These are phyloP conservation scores for Termitomyces sp. DNA, from an alignment of 768 basidiomycete species.

Conservation along the genomic window DNA sequence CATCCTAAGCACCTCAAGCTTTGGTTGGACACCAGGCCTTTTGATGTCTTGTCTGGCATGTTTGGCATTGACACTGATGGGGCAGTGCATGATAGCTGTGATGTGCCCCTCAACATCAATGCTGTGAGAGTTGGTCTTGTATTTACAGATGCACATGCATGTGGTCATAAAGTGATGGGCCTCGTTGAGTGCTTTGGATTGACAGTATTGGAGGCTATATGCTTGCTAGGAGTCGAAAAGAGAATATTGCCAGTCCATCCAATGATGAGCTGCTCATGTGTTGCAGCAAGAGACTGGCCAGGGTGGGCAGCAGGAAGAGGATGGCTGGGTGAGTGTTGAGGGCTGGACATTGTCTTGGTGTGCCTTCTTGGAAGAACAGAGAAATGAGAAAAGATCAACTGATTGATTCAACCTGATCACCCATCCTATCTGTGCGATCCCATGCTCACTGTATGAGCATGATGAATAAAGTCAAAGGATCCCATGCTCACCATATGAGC, in stretches of 20 bases:
- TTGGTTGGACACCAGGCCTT: slow-evolving; percentile 83
- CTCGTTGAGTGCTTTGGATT: slow-evolving; percentile 53
- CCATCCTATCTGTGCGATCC: no score
- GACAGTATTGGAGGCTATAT: slow-evolving; percentile 48
- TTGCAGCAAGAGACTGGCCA: slow-evolving; percentile 71
- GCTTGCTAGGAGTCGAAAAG: slow-evolving; percentile 39
- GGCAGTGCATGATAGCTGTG: slow-evolving; percentile 82
- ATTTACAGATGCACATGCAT: slow-evolving; percentile 94
- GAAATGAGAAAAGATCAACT: no score
- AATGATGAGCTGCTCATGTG: slow-evolving; percentile 87
- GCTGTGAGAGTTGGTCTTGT: slow-evolving; percentile 67
- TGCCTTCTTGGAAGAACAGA: no score
- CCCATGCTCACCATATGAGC: no score
- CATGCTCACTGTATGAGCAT: no score
- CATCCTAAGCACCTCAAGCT: slow-evolving; percentile 75
- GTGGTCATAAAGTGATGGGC: slow-evolving; percentile 92
- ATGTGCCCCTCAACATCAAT: slow-evolving; percentile 90
- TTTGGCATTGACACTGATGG: slow-evolving; percentile 93
- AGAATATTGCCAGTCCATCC: slow-evolving; percentile 93
- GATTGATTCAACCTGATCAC: no score
- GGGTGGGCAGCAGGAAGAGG: no score
- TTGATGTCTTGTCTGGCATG: slow-evolving; percentile 79
- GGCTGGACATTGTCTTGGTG: no score
- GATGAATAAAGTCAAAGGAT: no score
- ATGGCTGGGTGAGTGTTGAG: no score